These are phyloP conservation scores for Diaporthe citriasiana DNA, from an alignment of 2,329 filamentous ascomycete species.

Conservation along the genomic window DNA sequence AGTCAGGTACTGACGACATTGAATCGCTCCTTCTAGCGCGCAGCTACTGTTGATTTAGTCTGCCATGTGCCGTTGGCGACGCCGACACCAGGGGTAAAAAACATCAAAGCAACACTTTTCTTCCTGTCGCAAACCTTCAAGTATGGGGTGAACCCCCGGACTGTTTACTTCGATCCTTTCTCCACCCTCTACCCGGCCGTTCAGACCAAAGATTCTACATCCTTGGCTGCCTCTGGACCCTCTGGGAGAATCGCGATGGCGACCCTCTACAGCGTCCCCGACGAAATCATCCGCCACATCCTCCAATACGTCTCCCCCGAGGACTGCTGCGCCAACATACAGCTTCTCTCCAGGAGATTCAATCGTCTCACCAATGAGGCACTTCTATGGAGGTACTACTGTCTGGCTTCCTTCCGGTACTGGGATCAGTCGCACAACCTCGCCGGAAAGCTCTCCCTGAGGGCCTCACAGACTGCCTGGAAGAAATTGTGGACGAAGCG, in stretches of 20 bases:
- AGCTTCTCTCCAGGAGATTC: conserved; percentile 73
- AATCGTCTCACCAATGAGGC: conserved; percentile 77
- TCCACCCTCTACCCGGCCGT: background rate
- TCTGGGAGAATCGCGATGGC: conserved; percentile 46
- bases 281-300: conserved; percentile 88
- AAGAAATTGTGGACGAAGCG: conserved; percentile 75
- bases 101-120: conserved; percentile 1
- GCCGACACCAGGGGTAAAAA: background rate
- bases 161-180: background rate
- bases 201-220: background rate
- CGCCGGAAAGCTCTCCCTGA: conserved; percentile 64
- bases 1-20: conserved; percentile 30
- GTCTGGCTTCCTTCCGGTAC: conserved; percentile 75
- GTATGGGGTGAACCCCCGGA: background rate
- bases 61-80: conserved; percentile 2
- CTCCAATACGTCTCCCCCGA: conserved; percentile 73
- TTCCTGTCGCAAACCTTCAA: conserved; percentile 8
- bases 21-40: conserved; percentile 15
- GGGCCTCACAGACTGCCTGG: conserved; percentile 77
- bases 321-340: conserved; percentile 64
- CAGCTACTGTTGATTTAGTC: conserved; percentile 14
- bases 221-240: background rate
- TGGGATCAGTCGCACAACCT: conserved; percentile 81
- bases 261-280: conserved; percentile 71
- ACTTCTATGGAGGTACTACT: conserved; percentile 85